A percentile compares a stretch with the other conserved stretches of the same genome.
Conservation (phyloP, 129 eudicot genomes). For the Apium graveolens region DNA sequence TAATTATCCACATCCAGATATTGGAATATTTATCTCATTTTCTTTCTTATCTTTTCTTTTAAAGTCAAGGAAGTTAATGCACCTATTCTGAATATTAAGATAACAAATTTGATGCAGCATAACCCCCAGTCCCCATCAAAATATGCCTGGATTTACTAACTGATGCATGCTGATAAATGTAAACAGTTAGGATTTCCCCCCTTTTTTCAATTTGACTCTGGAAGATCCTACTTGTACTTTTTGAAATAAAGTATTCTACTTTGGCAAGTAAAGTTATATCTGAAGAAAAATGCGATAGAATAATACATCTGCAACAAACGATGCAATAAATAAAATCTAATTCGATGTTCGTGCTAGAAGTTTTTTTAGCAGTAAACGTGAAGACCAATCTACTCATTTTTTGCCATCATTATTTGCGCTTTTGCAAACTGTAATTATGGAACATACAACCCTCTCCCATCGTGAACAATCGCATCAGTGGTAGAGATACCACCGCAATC, state of each 20-base stretch:
- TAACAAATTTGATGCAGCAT: background rate
- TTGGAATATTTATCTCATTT: background rate
- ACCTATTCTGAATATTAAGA: background rate
- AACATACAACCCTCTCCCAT: too few species aligned
- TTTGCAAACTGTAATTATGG: background rate
- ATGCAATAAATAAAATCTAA: background rate
- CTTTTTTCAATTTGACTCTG: background rate
- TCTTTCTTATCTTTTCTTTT: background rate
- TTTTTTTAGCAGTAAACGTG: background rate
- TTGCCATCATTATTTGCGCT: background rate
- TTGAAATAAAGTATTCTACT: background rate
- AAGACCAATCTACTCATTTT: background rate
- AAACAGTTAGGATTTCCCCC: background rate
- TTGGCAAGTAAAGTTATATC: background rate
- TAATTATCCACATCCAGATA: background rate
- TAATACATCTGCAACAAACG: background rate
- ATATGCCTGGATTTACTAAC: background rate
- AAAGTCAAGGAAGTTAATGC: background rate
- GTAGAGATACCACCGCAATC: too few species aligned
- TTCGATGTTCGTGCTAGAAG: background rate
- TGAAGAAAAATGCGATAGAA: background rate
- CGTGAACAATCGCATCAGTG: too few species aligned
- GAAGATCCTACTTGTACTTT: background rate
- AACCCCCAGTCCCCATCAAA: too few species aligned
- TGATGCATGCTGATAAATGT: background rate